Evolutionary conservation across 257 asterid genomes (phyloP).

Genomic region (Prunella vulgaris): DNA sequence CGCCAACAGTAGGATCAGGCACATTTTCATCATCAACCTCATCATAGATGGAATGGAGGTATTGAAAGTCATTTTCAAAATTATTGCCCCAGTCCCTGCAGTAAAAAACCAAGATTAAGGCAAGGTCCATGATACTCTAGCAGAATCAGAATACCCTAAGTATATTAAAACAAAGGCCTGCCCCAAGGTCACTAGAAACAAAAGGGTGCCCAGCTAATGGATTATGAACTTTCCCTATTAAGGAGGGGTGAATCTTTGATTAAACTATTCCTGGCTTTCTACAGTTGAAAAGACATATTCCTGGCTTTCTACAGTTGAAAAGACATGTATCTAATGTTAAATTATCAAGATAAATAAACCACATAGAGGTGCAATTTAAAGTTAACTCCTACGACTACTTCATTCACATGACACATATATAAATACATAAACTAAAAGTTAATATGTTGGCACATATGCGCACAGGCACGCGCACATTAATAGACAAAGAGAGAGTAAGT

Average conservation of each 20-base stretch:
- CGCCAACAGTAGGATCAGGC: constrained; percentile 28
- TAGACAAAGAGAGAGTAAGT: constrained; percentile 1
- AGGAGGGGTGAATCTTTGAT: background rate
- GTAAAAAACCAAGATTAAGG: constrained; percentile 8
- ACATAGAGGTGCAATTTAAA: background rate
- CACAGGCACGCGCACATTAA: background rate
- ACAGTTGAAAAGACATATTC: background rate
- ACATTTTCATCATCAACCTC: constrained; percentile 28
- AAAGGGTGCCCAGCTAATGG: background rate
- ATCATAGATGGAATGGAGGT: constrained; percentile 26
- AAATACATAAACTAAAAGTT: background rate
- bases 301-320: background rate
- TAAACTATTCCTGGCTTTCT: background rate
- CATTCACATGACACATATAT: background rate
- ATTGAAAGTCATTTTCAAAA: constrained; percentile 41
- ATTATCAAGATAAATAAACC: background rate
- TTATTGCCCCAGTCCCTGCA: constrained; percentile 69
- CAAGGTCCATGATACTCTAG: background rate
- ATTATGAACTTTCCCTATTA: background rate
- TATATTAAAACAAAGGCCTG: background rate
- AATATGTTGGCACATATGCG: background rate
- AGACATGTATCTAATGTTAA: background rate
- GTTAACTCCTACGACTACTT: background rate
- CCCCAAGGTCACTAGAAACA: background rate
- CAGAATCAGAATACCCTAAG: background rate